These are phyloP conservation scores for Talaromyces islandicus DNA, from an alignment of 2,329 filamentous ascomycete genomes.

Conservation along the genomic window DNA sequence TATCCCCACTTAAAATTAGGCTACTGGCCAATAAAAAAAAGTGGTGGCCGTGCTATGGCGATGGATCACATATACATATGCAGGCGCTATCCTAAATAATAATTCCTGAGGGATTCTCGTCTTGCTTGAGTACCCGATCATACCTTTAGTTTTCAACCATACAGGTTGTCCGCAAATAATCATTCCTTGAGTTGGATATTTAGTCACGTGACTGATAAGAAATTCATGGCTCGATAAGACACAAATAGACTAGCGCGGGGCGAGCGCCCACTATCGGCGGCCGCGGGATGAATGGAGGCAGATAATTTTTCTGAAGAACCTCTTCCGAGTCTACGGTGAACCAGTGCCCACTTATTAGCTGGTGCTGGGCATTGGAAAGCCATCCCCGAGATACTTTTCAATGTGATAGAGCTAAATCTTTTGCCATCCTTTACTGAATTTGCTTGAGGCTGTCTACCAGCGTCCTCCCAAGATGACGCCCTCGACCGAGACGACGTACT, in stretches of 20 bases:
- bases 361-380: neutral
- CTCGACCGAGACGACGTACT: constrained; percentile 22
- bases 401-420: neutral
- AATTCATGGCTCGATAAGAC: constrained; percentile 8
- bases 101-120: neutral
- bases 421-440: neutral
- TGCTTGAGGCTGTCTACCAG: neutral
- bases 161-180: neutral
- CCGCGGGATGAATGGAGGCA: constrained; percentile 2
- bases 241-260: constrained; percentile 11
- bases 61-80: neutral
- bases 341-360: neutral
- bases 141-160: neutral
- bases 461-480: constrained; percentile 27
- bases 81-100: no score
- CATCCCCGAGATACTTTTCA: neutral
- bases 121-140: neutral
- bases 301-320: constrained; percentile 6
- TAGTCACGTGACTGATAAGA: constrained; percentile 11
- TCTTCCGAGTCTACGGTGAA: neutral
- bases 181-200: neutral
- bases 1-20: neutral
- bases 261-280: constrained; percentile 1
- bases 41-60: neutral
- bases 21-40: neutral